Base-by-base conservation (phyloP, 2,329 filamentous ascomycete species). In the Ampelomyces quisqualis region DNA sequence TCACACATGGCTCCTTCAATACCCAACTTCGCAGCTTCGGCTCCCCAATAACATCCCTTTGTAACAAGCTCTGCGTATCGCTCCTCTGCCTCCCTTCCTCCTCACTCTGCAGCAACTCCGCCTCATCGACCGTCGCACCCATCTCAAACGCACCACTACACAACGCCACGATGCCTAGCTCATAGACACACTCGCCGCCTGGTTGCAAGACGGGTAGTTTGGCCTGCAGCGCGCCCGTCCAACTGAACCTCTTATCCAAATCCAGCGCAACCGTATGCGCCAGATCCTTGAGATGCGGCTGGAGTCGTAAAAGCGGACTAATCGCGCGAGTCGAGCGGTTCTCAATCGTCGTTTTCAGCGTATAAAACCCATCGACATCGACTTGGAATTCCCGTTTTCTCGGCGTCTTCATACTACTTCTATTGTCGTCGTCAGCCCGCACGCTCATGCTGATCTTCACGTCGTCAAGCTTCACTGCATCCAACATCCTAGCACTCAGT, bases 61-160 rank as follows among this genome's bases (percentile, higher is more conserved):
- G 58, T 35, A 64, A 28, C 34, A 65, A 24, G 17, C 38, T 48
- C 21, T 51, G 52, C 24, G 61, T 63, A 24, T 55, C 56, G 28
- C 58, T 62, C 15, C 60, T 53, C 17, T 26, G 14, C 22, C 53
- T 53, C 9, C 35, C 53, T 6, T 51, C 58, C 4, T 55, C 42
- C 7, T 50, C 41, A 7, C 49, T 51, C 7, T 42, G 38, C 5
- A 53, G 53, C 6, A 87, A 60, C 45, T 77, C 76, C 3, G 86
- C 81, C 72, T 96, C 90, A 69, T 96, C 90, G 0, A 95, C 81
- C 9, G 80, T 85, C 4, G 84, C 89, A 17, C 80, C 81, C 15
- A 95, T 76, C 67, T 95, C 90, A 64, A 91, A 95, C 51, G 88
- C 82, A 11, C 90, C 90, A 30, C 82, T 78, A 52, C 86, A 90